Evolutionary conservation across 164 flowering plant genomes (phyloP).

Genomic region (Malania oleifera): DNA sequence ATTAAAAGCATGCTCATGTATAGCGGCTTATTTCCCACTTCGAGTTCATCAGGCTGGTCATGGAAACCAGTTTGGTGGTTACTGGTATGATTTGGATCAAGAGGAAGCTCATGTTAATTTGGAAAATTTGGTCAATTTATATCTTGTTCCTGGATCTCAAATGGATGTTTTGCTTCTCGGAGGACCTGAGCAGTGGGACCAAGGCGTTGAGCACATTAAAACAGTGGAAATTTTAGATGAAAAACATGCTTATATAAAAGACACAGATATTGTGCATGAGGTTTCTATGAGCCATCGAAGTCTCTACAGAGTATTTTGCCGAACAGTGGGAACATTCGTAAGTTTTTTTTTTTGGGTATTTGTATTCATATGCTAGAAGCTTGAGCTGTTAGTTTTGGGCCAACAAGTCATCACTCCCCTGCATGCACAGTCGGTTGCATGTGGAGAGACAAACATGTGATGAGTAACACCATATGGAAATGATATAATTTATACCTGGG

Average conservation of each 20-base stretch:
- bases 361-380: too few relatives aligned
- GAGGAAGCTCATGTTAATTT: constrained; percentile 31
- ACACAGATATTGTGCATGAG: constrained; percentile 36
- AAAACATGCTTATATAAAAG: constrained; percentile 20
- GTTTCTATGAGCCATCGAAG: constrained; percentile 22
- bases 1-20: constrained; percentile 52
- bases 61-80: constrained; percentile 89
- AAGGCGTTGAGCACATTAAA: constrained; percentile 54
- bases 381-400: too few relatives aligned
- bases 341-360: constrained; percentile 16
- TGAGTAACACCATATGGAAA: too few relatives aligned
- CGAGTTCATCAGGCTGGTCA: constrained; percentile 53
- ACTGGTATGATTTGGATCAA: constrained; percentile 48
- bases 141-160: constrained; percentile 76
- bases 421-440: too few relatives aligned
- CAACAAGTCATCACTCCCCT: too few relatives aligned
- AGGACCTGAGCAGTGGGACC: constrained; percentile 82
- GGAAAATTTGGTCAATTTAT: constrained; percentile 37
- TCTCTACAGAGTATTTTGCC: constrained; percentile 52
- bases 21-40: constrained; percentile 76
- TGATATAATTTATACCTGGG: too few relatives aligned
- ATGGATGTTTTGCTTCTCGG: constrained; percentile 65
- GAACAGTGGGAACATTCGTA: constrained; percentile 55
- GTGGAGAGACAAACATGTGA: too few relatives aligned
- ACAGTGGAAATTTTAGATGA: constrained; percentile 42